phyloP scores from a whole-genome alignment of 768 basidiomycete genomes.

The Chalciporus chontae region DNA sequence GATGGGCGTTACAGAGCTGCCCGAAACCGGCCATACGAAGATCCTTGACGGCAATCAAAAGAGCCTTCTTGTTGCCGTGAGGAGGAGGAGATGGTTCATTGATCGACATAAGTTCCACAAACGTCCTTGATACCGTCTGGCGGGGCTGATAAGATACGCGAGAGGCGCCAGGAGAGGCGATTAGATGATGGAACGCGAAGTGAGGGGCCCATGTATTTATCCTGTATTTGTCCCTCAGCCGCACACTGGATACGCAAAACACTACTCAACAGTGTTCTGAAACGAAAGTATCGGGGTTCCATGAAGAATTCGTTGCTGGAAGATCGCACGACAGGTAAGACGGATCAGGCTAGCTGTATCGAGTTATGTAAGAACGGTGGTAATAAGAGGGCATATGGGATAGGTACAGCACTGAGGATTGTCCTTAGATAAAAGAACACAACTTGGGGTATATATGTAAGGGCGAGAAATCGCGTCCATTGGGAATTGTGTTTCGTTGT shows the following conservation, averaged over 20 bases:
- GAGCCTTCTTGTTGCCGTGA: constrained; percentile 14
- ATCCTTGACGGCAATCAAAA: constrained; percentile 23
- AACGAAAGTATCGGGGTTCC: neutral
- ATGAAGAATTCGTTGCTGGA: neutral
- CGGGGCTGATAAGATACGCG: constrained; percentile 13
- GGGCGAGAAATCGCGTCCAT: constrained; percentile 3
- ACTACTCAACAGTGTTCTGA: neutral
- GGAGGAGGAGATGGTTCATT: neutral
- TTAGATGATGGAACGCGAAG: neutral
- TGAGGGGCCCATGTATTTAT: neutral
- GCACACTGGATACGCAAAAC: constrained; percentile 7
- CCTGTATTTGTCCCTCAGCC: neutral
- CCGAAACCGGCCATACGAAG: neutral
- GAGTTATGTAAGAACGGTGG: constrained; percentile 2
- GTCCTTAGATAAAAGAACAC: neutral
- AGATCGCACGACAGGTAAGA: neutral
- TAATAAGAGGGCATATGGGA: neutral
- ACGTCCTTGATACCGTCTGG: neutral
- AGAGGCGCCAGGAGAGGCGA: neutral
- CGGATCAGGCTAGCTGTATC: neutral
- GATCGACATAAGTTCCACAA: neutral
- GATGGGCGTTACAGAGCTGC: constrained; percentile 11
- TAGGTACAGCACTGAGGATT: constrained; percentile 6
- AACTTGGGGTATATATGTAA: neutral
- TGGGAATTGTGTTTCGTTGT: neutral